Percentiles rank a stretch among this genome's conserved stretches.
Conservation (phyloP, 106 monocot genomes). For the Dactylorhiza incarnata region DNA sequence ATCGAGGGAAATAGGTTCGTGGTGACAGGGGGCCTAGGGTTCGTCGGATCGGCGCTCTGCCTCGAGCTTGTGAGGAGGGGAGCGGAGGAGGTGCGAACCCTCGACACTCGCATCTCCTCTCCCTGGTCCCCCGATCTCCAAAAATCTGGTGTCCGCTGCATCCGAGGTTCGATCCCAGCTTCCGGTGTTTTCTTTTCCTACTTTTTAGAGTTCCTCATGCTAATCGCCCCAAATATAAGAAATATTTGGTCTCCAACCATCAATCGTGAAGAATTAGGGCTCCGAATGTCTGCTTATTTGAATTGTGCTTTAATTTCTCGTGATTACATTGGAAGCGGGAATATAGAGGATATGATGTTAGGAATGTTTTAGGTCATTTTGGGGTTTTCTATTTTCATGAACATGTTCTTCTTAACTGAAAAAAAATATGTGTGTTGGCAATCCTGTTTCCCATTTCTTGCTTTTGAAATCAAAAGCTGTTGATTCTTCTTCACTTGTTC, state of each 20-base stretch:
- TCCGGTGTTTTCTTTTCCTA: not conserved
- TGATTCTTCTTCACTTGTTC: too few relatives aligned
- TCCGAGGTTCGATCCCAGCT: constrained; percentile 44
- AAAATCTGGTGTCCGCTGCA: constrained; percentile 40
- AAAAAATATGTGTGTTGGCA: too few relatives aligned
- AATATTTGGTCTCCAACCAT: not conserved
- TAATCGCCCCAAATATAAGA: too few relatives aligned
- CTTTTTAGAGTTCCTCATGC: too few relatives aligned
- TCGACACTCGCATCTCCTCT: constrained; percentile 63
- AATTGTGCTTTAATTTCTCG: not conserved
- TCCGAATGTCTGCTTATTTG: not conserved
- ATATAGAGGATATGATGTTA: not conserved
- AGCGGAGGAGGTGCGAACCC: constrained; percentile 78
- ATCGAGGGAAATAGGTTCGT: constrained; percentile 66
- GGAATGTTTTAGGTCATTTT: not conserved
- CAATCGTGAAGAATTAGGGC: not conserved
- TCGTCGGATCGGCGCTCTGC: constrained; percentile 87
- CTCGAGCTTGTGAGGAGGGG: constrained; percentile 73
- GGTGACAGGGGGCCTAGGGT: constrained; percentile 88
- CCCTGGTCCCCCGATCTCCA: constrained; percentile 57
- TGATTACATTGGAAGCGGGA: not conserved
- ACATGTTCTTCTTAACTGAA: too few relatives aligned
- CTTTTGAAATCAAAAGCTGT: too few relatives aligned
- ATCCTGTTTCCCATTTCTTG: too few relatives aligned
- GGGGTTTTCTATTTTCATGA: too few relatives aligned